Evolutionary conservation across 2,329 filamentous ascomycete species (phyloP).

Genomic region (Pezicula rhizophila): DNA sequence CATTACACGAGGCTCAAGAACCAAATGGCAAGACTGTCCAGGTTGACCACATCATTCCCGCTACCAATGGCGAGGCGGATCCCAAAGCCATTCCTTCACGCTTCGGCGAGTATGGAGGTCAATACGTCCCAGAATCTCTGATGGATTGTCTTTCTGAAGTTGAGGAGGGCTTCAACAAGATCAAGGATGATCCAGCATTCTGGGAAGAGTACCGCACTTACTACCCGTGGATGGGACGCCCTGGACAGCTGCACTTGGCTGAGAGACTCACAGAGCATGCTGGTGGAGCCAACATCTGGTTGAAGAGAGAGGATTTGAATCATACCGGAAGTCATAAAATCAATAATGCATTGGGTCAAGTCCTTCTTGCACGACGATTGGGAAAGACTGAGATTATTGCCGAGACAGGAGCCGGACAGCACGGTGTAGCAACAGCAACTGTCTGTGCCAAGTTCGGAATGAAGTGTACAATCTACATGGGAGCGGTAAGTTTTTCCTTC

Average conservation of each 20-base stretch:
- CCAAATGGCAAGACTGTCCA: slow-evolving; percentile 54
- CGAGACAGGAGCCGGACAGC: slow-evolving; percentile 94
- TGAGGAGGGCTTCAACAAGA: slow-evolving; percentile 83
- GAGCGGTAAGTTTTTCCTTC: slow-evolving; percentile 44
- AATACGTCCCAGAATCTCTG: slow-evolving; percentile 94
- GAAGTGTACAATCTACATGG: slow-evolving; percentile 98
- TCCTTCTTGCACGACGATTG: slow-evolving; percentile 75
- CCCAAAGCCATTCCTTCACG: slow-evolving; percentile 65
- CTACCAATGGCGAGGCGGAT: slow-evolving; percentile 32
- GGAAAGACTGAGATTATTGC: slow-evolving; percentile 98
- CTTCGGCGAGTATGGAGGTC: slow-evolving; percentile 93
- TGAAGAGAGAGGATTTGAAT: slow-evolving; percentile 96
- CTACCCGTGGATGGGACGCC: slow-evolving; percentile 95
- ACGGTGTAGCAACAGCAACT: slow-evolving; percentile 94
- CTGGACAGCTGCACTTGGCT: slow-evolving; percentile 84
- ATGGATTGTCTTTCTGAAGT: slow-evolving; percentile 95
- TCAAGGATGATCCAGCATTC: slow-evolving; percentile 81
- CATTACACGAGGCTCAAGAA: slow-evolving; percentile 54
- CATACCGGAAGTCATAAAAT: slow-evolving; percentile 99
- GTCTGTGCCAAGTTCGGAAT: slow-evolving; percentile 98
- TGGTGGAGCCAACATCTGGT: slow-evolving; percentile 91
- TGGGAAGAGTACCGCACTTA: slow-evolving; percentile 96
- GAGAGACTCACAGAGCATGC: slow-evolving; percentile 82
- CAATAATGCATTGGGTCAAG: slow-evolving; percentile 94
- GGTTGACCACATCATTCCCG: slow-evolving; percentile 58